Percentiles rank a stretch among this genome's conserved stretches.
These are phyloP conservation scores for Funneliformis geosporum DNA, from an alignment of 192 early-diverging fungal genomes.

Conservation along the genomic window DNA sequence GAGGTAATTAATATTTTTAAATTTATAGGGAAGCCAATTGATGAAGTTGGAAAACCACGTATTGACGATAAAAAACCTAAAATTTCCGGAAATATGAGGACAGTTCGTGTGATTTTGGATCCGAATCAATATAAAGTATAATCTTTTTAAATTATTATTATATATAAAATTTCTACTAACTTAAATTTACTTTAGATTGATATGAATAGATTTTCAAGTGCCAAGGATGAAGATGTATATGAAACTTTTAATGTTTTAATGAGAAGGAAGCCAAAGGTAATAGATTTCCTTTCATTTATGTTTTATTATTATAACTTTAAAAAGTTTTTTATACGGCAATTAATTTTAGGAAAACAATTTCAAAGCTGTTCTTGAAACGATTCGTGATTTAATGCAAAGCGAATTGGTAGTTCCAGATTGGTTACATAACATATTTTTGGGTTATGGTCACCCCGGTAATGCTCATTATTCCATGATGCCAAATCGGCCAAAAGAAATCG, in stretches of 20 bases:
- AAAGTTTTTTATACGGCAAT: too few relatives aligned
- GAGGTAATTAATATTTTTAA: conserved; percentile 22
- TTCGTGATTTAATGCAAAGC: conserved; percentile 85
- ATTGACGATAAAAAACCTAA: conserved; percentile 38
- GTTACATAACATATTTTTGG: conserved; percentile 88
- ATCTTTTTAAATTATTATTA: neutral
- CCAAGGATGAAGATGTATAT: conserved; percentile 70
- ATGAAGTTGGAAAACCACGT: conserved; percentile 46
- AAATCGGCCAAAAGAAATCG: conserved; percentile 57
- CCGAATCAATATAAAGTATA: conserved; percentile 77
- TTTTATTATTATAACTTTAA: too few relatives aligned
- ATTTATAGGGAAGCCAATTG: conserved; percentile 45
- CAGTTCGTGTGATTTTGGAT: conserved; percentile 81
- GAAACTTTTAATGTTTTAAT: conserved; percentile 87
- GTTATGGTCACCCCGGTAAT: conserved; percentile 89
- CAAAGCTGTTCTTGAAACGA: conserved; percentile 85
- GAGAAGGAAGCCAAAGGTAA: conserved; percentile 66
- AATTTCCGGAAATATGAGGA: conserved; percentile 51
- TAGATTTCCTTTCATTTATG: neutral
- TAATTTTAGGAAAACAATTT: conserved; percentile 85
- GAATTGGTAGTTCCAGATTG: conserved; percentile 86
- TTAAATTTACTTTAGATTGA: conserved; percentile 44
- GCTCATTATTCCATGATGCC: conserved; percentile 70
- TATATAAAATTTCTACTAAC: neutral
- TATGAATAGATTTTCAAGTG: conserved; percentile 45